Evolutionary conservation across 768 basidiomycete species (phyloP).

Genomic region (Coprinopsis sp.): DNA sequence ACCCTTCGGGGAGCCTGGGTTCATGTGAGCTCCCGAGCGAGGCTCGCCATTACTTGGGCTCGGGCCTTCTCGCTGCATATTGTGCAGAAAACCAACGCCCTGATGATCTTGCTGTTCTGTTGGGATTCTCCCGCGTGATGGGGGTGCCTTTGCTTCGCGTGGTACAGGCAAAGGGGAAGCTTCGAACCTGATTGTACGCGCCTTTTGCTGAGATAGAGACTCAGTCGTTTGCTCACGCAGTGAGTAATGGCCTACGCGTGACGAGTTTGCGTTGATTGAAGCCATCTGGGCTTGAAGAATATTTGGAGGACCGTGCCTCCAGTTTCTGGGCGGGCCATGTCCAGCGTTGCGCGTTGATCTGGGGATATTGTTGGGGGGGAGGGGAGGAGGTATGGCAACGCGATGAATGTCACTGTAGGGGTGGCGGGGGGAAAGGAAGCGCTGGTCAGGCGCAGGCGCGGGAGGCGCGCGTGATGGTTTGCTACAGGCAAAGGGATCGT

Average conservation of each 20-base stretch:
- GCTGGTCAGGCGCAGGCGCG: neutral
- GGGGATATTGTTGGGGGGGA: conserved; percentile 1
- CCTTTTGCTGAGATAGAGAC: neutral
- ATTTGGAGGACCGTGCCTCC: conserved; percentile 20
- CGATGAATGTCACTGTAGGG: neutral
- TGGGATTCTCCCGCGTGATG: too few species aligned
- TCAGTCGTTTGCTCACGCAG: neutral
- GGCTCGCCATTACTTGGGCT: too few species aligned
- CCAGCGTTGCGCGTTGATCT: conserved; percentile 10
- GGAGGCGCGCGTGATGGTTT: conserved; percentile 1
- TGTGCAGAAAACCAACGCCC: too few species aligned
- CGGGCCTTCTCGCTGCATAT: neutral
- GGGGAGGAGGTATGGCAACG: neutral
- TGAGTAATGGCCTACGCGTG: neutral
- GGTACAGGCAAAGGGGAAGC: too few species aligned
- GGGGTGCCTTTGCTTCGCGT: too few species aligned
- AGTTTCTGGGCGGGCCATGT: conserved; percentile 20
- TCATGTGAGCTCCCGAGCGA: neutral
- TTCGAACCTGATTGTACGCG: too few species aligned
- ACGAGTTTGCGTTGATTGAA: neutral
- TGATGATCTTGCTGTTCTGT: too few species aligned
- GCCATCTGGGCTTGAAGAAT: conserved; percentile 8
- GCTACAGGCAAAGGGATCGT: neutral
- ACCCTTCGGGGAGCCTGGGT: neutral
- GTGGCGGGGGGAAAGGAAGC: neutral